Conservation (phyloP, 371 early-diverging fungal species). For the Haplosporangium sp. region DNA sequence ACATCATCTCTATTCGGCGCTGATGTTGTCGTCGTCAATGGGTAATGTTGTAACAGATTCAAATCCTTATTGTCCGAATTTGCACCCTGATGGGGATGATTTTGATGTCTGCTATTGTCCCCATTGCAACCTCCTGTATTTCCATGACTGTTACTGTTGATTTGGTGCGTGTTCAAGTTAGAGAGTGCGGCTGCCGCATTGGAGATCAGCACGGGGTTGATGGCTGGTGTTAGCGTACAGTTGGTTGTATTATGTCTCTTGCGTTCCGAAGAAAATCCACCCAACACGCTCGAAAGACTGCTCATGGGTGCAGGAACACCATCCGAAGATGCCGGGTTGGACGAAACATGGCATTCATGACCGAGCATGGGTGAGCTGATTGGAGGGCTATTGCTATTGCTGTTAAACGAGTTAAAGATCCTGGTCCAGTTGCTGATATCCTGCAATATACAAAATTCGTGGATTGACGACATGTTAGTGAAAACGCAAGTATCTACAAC, state of each 20-base stretch:
- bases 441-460: constrained; percentile 1
- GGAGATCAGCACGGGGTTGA: constrained; percentile 35
- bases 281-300: not conserved
- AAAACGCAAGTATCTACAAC: not conserved
- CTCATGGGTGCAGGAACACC: not conserved
- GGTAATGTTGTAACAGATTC: constrained; percentile 14
- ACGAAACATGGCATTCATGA: constrained; percentile 11
- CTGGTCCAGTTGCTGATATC: constrained; percentile 44
- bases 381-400: constrained; percentile 6
- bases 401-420: constrained; percentile 42
- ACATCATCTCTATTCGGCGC: constrained; percentile 18
- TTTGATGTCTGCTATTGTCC: constrained; percentile 4
- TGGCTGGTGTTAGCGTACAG: constrained; percentile 21
- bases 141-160: not conserved
- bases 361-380: constrained; percentile 10
- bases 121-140: not conserved
- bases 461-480: not conserved
- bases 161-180: constrained; percentile 13
- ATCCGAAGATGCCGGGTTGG: constrained; percentile 7
- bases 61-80: constrained; percentile 4
- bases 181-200: constrained; percentile 40
- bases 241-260: constrained; percentile 30
- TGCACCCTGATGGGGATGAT: constrained; percentile 1
- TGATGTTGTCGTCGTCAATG: constrained; percentile 1
- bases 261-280: constrained; percentile 26